Evolutionary conservation across 257 asterid genomes (phyloP), one percentile per base, ranked within the genome.

Genomic region (Gentiana macrophylla): DNA sequence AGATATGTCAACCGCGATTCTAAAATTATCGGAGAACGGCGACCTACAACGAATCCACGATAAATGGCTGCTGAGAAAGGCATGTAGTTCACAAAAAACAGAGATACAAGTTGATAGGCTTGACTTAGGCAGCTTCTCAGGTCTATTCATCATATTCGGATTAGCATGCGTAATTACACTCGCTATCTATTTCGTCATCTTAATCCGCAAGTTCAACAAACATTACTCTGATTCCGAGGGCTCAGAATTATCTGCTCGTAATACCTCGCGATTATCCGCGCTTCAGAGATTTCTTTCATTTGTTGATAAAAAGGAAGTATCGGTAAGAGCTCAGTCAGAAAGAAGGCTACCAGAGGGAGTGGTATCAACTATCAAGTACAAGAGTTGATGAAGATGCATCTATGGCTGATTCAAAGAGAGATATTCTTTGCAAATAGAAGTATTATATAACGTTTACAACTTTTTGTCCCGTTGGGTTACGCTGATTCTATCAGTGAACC

Each of bases 1-100:
- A n/a, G 90, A 82, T 67, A 64, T 82, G 74, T 82, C 90, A 12
- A 82, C 86, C 0, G 90, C 90, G 4, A 74, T 82, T 41, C 64
- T 79, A 61, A 63, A 59, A 24, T 70, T 82, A 8, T 79, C 86
- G 6, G 90, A 79, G 44, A 79, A 61, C 33, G 90, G 86, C 2
- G 84, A 82, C n/a, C 77, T 81, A 38, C 72, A 81, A 61, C 50
- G 72, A 37, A 81, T 81, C 61, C 81, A 74, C 43, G 89, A 81
- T 70, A 79, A 81, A 58, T 81, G 83, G 80, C 77, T 82, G 47
- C 45, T 52, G 70, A 59, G 79, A 34, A 61, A 74, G 12, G 84
- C 90, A 0, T 82, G 86, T 52, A 76, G 84, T 56, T 72, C 76
- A 10, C 79, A 75, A 52, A 71, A 59, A 11, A 68, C 82, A 32